A percentile compares a stretch with the other conserved stretches of the same genome.
These are phyloP conservation scores for Aspergillus udagawae DNA, from an alignment of 2,329 filamentous ascomycete species.

Conservation along the genomic window DNA sequence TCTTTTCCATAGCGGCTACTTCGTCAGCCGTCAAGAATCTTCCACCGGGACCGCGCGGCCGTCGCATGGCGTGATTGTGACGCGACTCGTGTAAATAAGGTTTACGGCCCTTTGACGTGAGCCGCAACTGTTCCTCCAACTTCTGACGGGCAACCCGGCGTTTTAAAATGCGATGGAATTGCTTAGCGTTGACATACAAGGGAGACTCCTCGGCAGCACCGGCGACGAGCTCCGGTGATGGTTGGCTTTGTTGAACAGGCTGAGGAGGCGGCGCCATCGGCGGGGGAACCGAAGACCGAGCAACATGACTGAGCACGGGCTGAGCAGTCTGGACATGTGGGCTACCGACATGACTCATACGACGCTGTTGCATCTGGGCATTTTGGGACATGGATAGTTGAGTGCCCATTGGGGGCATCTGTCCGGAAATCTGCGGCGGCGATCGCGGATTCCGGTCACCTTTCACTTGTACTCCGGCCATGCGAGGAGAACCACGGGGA, in stretches of 20 bases:
- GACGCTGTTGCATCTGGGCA: slow-evolving; percentile 58
- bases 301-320: slow-evolving; percentile 68
- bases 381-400: slow-evolving; percentile 51
- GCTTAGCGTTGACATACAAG: slow-evolving; percentile 96
- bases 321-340: slow-evolving; percentile 70
- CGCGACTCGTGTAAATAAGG: slow-evolving; percentile 96
- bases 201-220: slow-evolving; percentile 81
- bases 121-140: slow-evolving; percentile 82
- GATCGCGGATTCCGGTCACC: slow-evolving; percentile 73
- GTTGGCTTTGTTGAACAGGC: slow-evolving; percentile 62
- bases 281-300: slow-evolving; percentile 49
- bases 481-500: slow-evolving; percentile 66
- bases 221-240: slow-evolving; percentile 75
- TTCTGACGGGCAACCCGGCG: slow-evolving; percentile 87
- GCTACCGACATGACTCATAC: slow-evolving; percentile 72
- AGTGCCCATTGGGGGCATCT: slow-evolving; percentile 48
- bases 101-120: slow-evolving; percentile 93
- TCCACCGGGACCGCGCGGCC: slow-evolving; percentile 87
- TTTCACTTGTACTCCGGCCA: slow-evolving; percentile 66
- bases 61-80: slow-evolving; percentile 96
- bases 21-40: slow-evolving; percentile 96
- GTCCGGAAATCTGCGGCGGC: slow-evolving; percentile 64
- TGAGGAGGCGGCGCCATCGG: slow-evolving; percentile 51
- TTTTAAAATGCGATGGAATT: slow-evolving; percentile 96
- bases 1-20: slow-evolving; percentile 80